Base-by-base conservation (phyloP, 768 basidiomycete genomes). In the Stropharia rugosoannulata region DNA sequence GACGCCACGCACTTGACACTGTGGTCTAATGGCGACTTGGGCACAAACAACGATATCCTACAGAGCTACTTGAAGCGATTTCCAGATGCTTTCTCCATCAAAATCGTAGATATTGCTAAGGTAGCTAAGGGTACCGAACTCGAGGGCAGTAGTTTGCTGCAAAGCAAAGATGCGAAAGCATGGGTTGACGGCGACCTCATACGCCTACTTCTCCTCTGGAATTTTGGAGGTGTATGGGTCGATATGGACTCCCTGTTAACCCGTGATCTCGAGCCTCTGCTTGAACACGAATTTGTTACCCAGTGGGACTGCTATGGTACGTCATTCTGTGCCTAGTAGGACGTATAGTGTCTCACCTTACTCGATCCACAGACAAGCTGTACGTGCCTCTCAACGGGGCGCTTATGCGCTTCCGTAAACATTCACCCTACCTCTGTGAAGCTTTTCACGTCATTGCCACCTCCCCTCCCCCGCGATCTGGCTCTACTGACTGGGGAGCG, bases 271-370 rank as follows among this genome's bases (percentile, higher is more conserved):
- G 77, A 86, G 2, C 94, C 95, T 8, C 75, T 98, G 53, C 79
- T 90, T 5, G 95, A 97, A 68, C 89, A 93, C 64, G 96, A 99
- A 70, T 99, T 95, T 67, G 93, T 98, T 9, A 96, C 93, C 1
- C 95, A 99, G 65, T 99, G 96, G 96, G 96, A 99, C 67, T 98
- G 96, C 69, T 98, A 98, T 64, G 92, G 95, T 94, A 67, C 41
- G 85, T 66, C 13, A 35, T 41, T 18, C 29, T 45, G 29, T 51
- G 29, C 16, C 37, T 25, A 16, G 1, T 12, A 39, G 25, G 29
- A 27, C 16, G 27, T 19, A n/a, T 29, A 25, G 15, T 32, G 9
- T 32, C 19, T 25, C 25, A 11, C 3, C 41, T 37, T 38, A 57
- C 27, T 7, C 10, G 35, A 25, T 15, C 8, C 5, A n/a, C 51